Evolutionary conservation across 2,329 filamentous ascomycete species (phyloP).

Genomic region (Aspergillus ibericus): DNA sequence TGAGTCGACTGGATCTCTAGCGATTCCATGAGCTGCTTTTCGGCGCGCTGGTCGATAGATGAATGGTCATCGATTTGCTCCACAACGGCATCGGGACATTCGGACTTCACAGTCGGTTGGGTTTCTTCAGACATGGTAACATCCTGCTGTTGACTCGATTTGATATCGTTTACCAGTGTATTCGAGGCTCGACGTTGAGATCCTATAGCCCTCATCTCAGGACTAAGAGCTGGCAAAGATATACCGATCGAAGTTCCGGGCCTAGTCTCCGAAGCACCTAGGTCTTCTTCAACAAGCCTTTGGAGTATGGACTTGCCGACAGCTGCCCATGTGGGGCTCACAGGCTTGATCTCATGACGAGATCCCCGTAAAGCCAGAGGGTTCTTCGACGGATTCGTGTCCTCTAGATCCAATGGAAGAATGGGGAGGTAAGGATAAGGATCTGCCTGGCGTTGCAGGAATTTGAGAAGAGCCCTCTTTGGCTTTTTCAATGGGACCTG

Average conservation of each 20-base stretch:
- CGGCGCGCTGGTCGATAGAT: constrained; percentile 36
- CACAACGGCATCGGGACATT: constrained; percentile 11
- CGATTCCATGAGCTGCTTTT: constrained; percentile 39
- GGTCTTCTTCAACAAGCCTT: constrained; percentile 43
- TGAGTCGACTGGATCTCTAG: constrained; percentile 33
- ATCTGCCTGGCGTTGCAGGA: constrained; percentile 56
- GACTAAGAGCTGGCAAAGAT: constrained; percentile 36
- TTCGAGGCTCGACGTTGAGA: constrained; percentile 16
- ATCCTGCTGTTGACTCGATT: constrained; percentile 16
- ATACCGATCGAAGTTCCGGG: constrained; percentile 46
- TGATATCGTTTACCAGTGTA: constrained; percentile 4
- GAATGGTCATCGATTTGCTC: constrained; percentile 35
- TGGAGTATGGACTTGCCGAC: constrained; percentile 52
- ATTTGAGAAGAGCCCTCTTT: constrained; percentile 53
- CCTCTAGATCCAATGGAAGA: constrained; percentile 31
- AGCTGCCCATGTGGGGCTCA: constrained; percentile 46
- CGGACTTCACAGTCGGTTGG: constrained; percentile 13
- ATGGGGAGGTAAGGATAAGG: constrained; percentile 51
- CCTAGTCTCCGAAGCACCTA: constrained; percentile 25
- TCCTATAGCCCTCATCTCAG: constrained; percentile 25
- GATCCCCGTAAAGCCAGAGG: constrained; percentile 40
- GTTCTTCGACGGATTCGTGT: constrained; percentile 28
- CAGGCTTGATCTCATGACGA: constrained; percentile 40
- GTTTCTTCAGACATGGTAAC: constrained; percentile 18
- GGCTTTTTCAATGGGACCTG: constrained; percentile 53